phyloP scores from a whole-genome alignment of 202 grass and related monocot genomes.

The Musa balbisiana region DNA sequence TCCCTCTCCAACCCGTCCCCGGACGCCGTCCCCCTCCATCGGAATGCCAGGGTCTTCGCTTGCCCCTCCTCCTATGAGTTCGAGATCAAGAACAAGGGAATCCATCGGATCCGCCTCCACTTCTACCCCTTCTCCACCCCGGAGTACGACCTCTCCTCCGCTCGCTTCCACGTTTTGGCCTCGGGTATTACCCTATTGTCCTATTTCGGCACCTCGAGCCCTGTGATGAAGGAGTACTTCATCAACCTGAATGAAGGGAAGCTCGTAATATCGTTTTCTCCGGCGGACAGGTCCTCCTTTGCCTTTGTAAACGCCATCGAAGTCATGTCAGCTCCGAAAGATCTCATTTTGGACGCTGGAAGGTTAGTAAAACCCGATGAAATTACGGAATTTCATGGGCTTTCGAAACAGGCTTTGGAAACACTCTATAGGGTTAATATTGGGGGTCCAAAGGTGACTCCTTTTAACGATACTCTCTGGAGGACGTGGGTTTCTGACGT shows the following conservation, averaged over 20 bases:
- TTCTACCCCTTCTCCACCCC: conserved; percentile 66
- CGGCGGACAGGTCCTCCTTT: conserved; percentile 30
- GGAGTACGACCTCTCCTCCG: conserved; percentile 37
- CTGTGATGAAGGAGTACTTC: conserved; percentile 67
- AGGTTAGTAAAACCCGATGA: conserved; percentile 30
- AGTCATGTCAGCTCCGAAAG: conserved; percentile 63
- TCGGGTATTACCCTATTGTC: conserved; percentile 39
- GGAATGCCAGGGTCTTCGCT: conserved; percentile 70
- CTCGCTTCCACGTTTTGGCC: conserved; percentile 66
- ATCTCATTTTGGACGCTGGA: conserved; percentile 56
- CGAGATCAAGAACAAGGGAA: conserved; percentile 41
- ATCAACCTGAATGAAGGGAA: conserved; percentile 44
- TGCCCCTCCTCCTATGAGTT: conserved; percentile 65
- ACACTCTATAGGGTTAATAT: conserved; percentile 72
- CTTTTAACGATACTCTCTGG: conserved; percentile 90
- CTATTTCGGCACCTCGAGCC: conserved; percentile 57
- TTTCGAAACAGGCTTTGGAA: conserved; percentile 63
- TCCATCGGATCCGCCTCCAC: conserved; percentile 81
- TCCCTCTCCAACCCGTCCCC: conserved; percentile 14
- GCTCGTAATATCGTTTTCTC: conserved; percentile 59
- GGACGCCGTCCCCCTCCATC: conserved; percentile 38
- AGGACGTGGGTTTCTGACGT: conserved; percentile 77
- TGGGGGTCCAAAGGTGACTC: conserved; percentile 78
- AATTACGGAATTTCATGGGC: conserved; percentile 31
- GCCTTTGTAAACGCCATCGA: conserved; percentile 93